Conservation (phyloP, 192 early-diverging fungal species). For the Helicostylum pulchrum region DNA sequence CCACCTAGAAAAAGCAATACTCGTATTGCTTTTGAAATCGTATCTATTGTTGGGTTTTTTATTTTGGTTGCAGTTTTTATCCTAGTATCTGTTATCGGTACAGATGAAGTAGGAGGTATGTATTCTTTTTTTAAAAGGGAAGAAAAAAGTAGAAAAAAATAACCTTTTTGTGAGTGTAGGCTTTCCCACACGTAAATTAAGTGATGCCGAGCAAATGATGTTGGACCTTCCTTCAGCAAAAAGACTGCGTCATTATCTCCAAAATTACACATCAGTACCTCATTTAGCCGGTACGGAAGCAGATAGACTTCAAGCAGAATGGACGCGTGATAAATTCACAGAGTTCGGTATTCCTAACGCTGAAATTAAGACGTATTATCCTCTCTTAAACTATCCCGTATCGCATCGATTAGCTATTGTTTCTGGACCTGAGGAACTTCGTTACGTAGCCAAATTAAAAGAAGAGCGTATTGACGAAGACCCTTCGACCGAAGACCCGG, state of each 20-base stretch:
- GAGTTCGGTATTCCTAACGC: constrained; percentile 50
- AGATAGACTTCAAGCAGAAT: constrained; percentile 52
- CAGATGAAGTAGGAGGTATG: neutral
- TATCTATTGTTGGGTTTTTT: constrained; percentile 7
- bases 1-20: constrained; percentile 10
- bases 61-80: neutral
- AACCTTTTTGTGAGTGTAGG: neutral
- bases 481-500: constrained; percentile 46
- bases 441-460: constrained; percentile 49
- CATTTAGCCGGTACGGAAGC: constrained; percentile 52
- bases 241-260: constrained; percentile 42
- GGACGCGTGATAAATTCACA: constrained; percentile 51
- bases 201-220: constrained; percentile 19
- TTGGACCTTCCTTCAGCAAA: constrained; percentile 24
- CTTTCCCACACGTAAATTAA: constrained; percentile 5
- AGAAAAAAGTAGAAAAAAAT: too few relatives aligned
- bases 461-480: constrained; percentile 61
- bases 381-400: constrained; percentile 57
- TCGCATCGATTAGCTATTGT: constrained; percentile 51
- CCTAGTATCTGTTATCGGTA: neutral
- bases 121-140: neutral
- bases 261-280: constrained; percentile 54
- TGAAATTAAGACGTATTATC: constrained; percentile 55
- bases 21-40: neutral
- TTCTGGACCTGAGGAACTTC: constrained; percentile 38